Percentiles rank a stretch among this genome's conserved stretches.
Conservation (phyloP, 139 green algal genomes). For the Bryopsis sp. region DNA sequence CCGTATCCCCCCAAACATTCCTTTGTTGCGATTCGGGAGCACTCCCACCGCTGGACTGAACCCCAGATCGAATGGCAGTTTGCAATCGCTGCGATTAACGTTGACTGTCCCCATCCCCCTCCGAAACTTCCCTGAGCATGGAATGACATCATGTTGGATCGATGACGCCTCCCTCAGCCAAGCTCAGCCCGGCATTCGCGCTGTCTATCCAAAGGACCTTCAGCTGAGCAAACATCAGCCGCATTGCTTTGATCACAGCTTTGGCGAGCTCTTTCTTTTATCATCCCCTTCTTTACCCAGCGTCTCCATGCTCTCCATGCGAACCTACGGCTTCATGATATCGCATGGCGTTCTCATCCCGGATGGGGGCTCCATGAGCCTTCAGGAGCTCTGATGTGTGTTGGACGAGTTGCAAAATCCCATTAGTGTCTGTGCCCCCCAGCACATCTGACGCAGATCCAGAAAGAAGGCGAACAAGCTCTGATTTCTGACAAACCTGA, state of each 20-base stretch:
- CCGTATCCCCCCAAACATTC: too few species aligned
- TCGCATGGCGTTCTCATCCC: not conserved
- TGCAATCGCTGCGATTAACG: too few species aligned
- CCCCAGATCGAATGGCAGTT: too few species aligned
- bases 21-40: too few species aligned
- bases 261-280: conserved; percentile 15
- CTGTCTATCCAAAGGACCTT: conserved; percentile 67
- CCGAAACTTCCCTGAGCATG: too few species aligned
- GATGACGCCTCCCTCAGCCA: too few species aligned
- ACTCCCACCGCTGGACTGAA: too few species aligned
- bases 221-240: conserved; percentile 55
- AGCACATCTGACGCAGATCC: too few species aligned
- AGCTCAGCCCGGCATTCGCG: conserved; percentile 50
- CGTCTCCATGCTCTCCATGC: not conserved
- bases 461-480: too few species aligned
- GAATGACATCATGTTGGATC: too few species aligned
- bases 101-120: too few species aligned
- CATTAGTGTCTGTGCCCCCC: not conserved
- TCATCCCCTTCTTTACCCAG: not conserved
- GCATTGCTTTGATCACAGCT: conserved; percentile 35
- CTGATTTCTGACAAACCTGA: too few species aligned
- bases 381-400: not conserved
- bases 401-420: not conserved
- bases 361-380: not conserved
- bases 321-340: not conserved